Percentiles rank a stretch among this genome's conserved stretches.
phyloP scores from a whole-genome alignment of 306 rosid species.

The Fagus crenata region DNA sequence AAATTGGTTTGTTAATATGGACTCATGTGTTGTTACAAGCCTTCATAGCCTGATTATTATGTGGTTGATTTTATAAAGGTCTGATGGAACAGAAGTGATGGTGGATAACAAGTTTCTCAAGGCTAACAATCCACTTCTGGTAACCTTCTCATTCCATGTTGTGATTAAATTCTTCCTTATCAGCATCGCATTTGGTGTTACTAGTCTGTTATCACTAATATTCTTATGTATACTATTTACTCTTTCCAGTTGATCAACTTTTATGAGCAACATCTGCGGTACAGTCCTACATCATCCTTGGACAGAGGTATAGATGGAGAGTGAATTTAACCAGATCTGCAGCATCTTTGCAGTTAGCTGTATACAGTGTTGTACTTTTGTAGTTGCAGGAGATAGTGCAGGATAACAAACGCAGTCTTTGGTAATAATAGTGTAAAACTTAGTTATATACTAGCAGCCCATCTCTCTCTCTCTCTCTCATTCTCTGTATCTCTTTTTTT shows the following conservation, averaged over 20 bases:
- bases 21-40: slow-evolving; percentile 8
- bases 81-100: slow-evolving; percentile 79
- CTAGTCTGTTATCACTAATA: slow-evolving; percentile 4
- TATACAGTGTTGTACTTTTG: slow-evolving; percentile 32
- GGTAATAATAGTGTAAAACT: slow-evolving; percentile 14
- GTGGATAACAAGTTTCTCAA: slow-evolving; percentile 92
- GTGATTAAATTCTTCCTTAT: slow-evolving; percentile 6
- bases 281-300: slow-evolving; percentile 49
- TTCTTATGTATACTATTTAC: slow-evolving; percentile 21
- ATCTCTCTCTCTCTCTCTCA: not conserved
- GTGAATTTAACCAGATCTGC: slow-evolving; percentile 31
- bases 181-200: slow-evolving; percentile 7
- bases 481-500: not conserved
- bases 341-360: slow-evolving; percentile 31
- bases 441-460: slow-evolving; percentile 20
- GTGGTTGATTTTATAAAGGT: slow-evolving; percentile 43
- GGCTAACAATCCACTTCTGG: slow-evolving; percentile 75
- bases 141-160: slow-evolving; percentile 34
- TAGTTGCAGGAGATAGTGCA: slow-evolving; percentile 39
- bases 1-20: not conserved
- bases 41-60: slow-evolving; percentile 8
- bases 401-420: slow-evolving; percentile 32
- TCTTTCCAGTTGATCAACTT: slow-evolving; percentile 72
- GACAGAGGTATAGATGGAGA: slow-evolving; percentile 32
- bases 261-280: slow-evolving; percentile 90